phyloP scores from a whole-genome alignment of 352 stramenopile species.

The Globisporangium emineosum region DNA sequence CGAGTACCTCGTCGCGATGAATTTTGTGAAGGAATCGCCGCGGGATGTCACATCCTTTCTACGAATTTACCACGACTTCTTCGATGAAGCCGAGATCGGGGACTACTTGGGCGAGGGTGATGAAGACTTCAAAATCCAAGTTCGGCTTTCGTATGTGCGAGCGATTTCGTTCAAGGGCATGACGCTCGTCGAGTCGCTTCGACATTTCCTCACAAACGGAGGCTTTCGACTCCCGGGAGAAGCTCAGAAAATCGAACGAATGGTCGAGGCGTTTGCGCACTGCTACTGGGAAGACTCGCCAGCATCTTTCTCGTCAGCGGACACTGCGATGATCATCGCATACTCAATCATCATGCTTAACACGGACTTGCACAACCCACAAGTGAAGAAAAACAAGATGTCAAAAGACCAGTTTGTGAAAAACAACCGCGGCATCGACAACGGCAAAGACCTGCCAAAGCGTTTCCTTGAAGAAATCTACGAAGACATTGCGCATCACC shows the following conservation, averaged over 20 bases:
- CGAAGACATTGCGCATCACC: constrained; percentile 91
- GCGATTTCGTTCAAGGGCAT: constrained; percentile 97
- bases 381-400: constrained; percentile 96
- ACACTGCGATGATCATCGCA: constrained; percentile 89
- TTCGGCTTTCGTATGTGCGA: constrained; percentile 94
- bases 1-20: constrained; percentile 84
- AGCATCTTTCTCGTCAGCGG: constrained; percentile 63
- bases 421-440: constrained; percentile 94
- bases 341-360: constrained; percentile 93
- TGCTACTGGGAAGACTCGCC: constrained; percentile 97
- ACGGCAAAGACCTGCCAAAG: constrained; percentile 86
- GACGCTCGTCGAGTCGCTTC: constrained; percentile 95
- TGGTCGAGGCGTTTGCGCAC: constrained; percentile 96
- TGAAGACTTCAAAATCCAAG: constrained; percentile 88
- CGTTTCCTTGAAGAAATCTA: constrained; percentile 95
- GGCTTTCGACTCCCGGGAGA: constrained; percentile 97
- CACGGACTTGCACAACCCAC: constrained; percentile 87
- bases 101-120: constrained; percentile 94
- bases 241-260: constrained; percentile 97
- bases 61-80: constrained; percentile 90
- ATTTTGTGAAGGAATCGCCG: constrained; percentile 80
- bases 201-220: constrained; percentile 96
- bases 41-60: constrained; percentile 94
- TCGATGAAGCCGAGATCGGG: constrained; percentile 91
- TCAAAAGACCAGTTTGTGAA: constrained; percentile 97